Base-by-base conservation (phyloP, 164 flowering plant species). In the Magnolia kwangsiensis region DNA sequence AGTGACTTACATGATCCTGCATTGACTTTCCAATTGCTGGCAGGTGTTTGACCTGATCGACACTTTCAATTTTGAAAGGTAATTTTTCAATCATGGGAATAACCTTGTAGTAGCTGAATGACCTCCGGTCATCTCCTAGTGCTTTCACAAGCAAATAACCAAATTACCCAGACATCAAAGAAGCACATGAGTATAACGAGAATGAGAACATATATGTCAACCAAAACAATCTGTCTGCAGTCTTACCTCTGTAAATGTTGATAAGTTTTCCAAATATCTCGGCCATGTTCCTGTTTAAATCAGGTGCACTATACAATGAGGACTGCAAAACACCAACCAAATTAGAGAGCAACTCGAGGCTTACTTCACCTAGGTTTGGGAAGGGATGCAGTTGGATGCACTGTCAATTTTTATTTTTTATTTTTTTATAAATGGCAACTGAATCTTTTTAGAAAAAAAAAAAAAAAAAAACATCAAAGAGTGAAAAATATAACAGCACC, bases 21-120 rank as follows among this genome's bases (percentile, higher is more conserved):
- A 95, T 63, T 31, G 98, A 88, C 83, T 91, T 95, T 58, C 99
- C 98, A 84, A 95, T 95, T 20, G 90, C 78, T 59, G 99, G 97
- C 68, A 92, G 85, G 77, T 89, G 82, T 78, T 92, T 90, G 72
- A 95, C 93, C 83, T 93, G 95, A 73, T 93, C 97, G 11, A 77
- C 85, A 73, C 89, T 91, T 80, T 91, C 91, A 82, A 95, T 93
- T 84, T 87, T 89, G 77, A 90, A 93, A 7, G 97, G 95, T 78
- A 95, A 79, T 81, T 92, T 91, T 85, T 95, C 99, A 80, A 95
- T 92, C 55, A 93, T 95, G 50, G 88, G 79, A 72, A 95, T 90
- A 73, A 96, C 95, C 81, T 93, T 95, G 85, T 92, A 76, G 80
- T 95, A 95, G 92, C 99, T 95, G 84, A 93, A 95, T 51, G 99